These are phyloP conservation scores for Chytriomyces confervae DNA, from an alignment of 192 early-diverging fungal species.

Conservation along the genomic window DNA sequence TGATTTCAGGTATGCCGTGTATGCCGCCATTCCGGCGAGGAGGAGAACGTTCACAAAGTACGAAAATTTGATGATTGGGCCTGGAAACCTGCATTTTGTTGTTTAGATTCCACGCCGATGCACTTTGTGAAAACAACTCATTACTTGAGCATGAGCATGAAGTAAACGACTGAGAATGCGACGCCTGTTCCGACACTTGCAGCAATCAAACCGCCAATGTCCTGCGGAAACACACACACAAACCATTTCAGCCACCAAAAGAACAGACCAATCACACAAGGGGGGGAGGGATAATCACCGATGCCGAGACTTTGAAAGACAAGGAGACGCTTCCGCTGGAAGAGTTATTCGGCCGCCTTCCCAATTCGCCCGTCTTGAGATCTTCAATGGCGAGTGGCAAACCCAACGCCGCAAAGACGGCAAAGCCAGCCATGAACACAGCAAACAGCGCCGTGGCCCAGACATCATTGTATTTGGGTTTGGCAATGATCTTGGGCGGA, in stretches of 20 bases:
- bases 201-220: conserved; percentile 41
- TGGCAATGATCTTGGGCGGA: conserved; percentile 27
- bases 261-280: background rate
- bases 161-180: conserved; percentile 45
- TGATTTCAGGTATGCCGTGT: conserved; percentile 25
- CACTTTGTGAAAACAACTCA: background rate
- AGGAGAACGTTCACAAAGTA: conserved; percentile 48
- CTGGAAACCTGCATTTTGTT: conserved; percentile 48
- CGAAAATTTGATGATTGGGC: conserved; percentile 56
- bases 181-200: conserved; percentile 45
- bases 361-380: background rate
- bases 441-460: conserved; percentile 75
- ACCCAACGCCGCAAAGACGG: conserved; percentile 54
- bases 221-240: conserved; percentile 21
- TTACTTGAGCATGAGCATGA: conserved; percentile 47
- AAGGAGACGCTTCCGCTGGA: background rate
- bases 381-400: conserved; percentile 27
- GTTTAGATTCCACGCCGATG: background rate
- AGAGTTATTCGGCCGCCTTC: background rate
- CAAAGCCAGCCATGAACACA: conserved; percentile 61
- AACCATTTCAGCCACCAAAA: conserved; percentile 22
- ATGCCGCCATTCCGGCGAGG: conserved; percentile 41
- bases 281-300: background rate
- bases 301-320: background rate
- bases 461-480: conserved; percentile 57